These are phyloP conservation scores for Crithidia bombi DNA, from an alignment of 208 protist species.

Conservation along the genomic window DNA sequence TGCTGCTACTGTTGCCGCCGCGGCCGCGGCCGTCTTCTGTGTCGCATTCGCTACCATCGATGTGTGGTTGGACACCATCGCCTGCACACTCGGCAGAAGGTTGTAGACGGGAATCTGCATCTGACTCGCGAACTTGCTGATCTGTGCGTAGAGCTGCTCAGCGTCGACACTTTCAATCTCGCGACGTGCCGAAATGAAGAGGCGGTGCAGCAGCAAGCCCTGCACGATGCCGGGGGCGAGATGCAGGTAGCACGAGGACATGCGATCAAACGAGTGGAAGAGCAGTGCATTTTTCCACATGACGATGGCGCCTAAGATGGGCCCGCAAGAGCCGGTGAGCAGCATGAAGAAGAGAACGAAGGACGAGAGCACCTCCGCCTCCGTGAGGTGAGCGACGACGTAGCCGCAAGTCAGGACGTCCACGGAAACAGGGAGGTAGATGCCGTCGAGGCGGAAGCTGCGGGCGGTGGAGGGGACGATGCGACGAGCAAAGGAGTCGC, in stretches of 20 bases:
- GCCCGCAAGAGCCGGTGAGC: conserved; percentile 60
- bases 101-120: conserved; percentile 27
- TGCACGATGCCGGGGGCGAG: conserved; percentile 60
- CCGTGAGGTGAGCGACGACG: conserved; percentile 41
- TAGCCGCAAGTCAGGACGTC: conserved; percentile 51
- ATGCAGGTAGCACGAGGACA: conserved; percentile 76
- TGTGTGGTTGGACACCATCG: conserved; percentile 19
- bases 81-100: conserved; percentile 31
- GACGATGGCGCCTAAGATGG: conserved; percentile 61
- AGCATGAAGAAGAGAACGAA: conserved; percentile 65
- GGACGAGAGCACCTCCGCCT: conserved; percentile 45
- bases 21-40: neutral
- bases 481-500: conserved; percentile 22
- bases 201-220: conserved; percentile 55
- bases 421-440: conserved; percentile 55
- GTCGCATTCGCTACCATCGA: conserved; percentile 13
- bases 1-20: no score
- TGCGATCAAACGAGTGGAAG: conserved; percentile 73
- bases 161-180: conserved; percentile 49
- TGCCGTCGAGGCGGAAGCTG: conserved; percentile 37
- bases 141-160: conserved; percentile 34
- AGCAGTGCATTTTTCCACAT: conserved; percentile 79
- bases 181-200: conserved; percentile 50
- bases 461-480: conserved; percentile 21
- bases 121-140: conserved; percentile 25